Evolutionary conservation across 2,329 filamentous ascomycete species (phyloP), one percentile per base, ranked within the genome.

Genomic region (Colletotrichum simmondsii): DNA sequence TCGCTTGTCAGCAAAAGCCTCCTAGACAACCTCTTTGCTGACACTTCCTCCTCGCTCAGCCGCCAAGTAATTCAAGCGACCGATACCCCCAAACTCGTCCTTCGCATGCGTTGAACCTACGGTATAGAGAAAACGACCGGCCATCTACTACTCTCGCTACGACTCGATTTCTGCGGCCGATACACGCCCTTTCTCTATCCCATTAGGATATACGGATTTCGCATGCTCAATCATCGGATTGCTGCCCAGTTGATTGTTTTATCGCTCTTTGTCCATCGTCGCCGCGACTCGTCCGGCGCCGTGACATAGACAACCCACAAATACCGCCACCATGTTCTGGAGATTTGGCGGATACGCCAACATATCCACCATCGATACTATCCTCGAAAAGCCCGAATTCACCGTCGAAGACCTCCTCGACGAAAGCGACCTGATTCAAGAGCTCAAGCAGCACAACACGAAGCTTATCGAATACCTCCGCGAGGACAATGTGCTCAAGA

Each of bases 301-400:
- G 76, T 80, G 74, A 79, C 76, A 66, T 79, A 78, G 74, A 60
- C 22, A 63, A 46, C 49, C 58, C 26, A 26, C 26, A 61, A 72
- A 58, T 66, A 49, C 78, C 79, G 82, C 81, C 92, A 96, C 84
- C 87, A 99, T 99, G 97, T 99, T 99, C 86, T 99, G 97, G 97
- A 93, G 96, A 86, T 99, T 98, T 89, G 96, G 97, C 89, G 95
- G 95, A 81, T 98, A 98, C 89, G 94, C 95, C 88, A 97, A 95
- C 89, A 93, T 98, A 85, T 98, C 96, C 79, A 93, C 95, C 81
- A 95, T 99, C 84, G 97, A 98, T 85, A 95, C 93, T 78, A 94
- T 99, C 80, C 95, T 99, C 82, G 97, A 99, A 82, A 98, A 98
- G 85, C 92, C 97, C 78, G 94, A 98, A 85, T 95, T 98, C 81